Evolutionary conservation across 257 asterid species (phyloP).

Genomic region (Lantana camara): DNA sequence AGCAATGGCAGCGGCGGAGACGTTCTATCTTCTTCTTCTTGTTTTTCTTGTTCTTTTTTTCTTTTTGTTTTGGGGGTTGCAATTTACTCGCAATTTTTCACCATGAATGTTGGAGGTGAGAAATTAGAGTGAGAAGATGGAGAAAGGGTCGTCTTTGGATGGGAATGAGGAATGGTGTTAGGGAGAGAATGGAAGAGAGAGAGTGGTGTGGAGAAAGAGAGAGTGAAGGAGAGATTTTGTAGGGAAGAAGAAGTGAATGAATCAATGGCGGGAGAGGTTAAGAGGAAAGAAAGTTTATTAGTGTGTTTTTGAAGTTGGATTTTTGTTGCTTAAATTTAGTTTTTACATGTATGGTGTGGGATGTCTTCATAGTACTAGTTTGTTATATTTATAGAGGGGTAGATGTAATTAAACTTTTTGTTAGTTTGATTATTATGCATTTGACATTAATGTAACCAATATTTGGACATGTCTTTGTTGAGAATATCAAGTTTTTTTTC

Average conservation of each 20-base stretch:
- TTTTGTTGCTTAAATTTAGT: not conserved
- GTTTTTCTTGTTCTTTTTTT: not conserved
- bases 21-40: no score
- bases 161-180: slow-evolving; percentile 3
- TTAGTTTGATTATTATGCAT: no score
- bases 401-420: no score
- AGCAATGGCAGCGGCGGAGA: no score
- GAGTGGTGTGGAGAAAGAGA: slow-evolving; percentile 1
- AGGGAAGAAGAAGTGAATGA: slow-evolving; percentile 33
- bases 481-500: no score
- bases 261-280: slow-evolving; percentile 38
- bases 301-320: not conserved
- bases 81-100: not conserved
- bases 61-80: not conserved
- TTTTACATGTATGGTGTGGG: not conserved
- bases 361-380: not conserved
- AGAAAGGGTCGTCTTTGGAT: slow-evolving; percentile 1
- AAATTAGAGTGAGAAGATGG: slow-evolving; percentile 15
- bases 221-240: slow-evolving; percentile 53
- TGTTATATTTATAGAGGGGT: not conserved
- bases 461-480: no score
- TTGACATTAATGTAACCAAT: no score
- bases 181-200: slow-evolving; percentile 3
- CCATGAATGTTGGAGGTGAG: not conserved
- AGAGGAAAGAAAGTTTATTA: not conserved